Evolutionary conservation across 129 eudicot genomes (phyloP).

Genomic region (Pulicaria dysenterica): DNA sequence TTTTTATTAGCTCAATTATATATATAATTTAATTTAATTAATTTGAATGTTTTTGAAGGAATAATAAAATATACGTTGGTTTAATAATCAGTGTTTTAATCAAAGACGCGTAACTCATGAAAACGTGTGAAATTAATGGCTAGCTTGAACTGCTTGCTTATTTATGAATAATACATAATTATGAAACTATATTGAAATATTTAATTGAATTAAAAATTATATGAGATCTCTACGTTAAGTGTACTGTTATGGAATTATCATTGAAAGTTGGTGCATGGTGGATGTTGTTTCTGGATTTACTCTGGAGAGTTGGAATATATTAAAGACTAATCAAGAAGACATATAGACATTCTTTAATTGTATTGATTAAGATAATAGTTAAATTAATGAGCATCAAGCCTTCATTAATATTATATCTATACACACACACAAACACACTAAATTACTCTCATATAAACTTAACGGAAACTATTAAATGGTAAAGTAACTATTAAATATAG

Average conservation of each 20-base stretch:
- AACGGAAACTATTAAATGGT: too few relatives aligned
- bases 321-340: slow-evolving; percentile 8
- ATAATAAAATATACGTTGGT: too few relatives aligned
- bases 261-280: slow-evolving; percentile 29
- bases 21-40: too few relatives aligned
- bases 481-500: too few relatives aligned
- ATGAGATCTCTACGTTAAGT: slow-evolving; percentile 9
- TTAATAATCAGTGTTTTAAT: neutral
- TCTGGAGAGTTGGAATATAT: neutral
- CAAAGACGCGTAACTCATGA: slow-evolving; percentile 23
- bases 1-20: too few relatives aligned
- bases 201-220: slow-evolving; percentile 8
- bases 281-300: slow-evolving; percentile 25
- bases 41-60: too few relatives aligned
- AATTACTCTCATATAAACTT: too few relatives aligned
- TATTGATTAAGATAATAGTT: neutral
- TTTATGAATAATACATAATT: neutral
- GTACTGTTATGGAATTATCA: slow-evolving; percentile 25
- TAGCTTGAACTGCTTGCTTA: neutral
- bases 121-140: neutral
- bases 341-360: slow-evolving; percentile 7
- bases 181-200: neutral
- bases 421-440: neutral
- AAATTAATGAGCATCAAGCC: neutral
- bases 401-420: neutral